Base-by-base conservation (phyloP, 208 protist genomes). In the Trypanosoma melophagium region DNA sequence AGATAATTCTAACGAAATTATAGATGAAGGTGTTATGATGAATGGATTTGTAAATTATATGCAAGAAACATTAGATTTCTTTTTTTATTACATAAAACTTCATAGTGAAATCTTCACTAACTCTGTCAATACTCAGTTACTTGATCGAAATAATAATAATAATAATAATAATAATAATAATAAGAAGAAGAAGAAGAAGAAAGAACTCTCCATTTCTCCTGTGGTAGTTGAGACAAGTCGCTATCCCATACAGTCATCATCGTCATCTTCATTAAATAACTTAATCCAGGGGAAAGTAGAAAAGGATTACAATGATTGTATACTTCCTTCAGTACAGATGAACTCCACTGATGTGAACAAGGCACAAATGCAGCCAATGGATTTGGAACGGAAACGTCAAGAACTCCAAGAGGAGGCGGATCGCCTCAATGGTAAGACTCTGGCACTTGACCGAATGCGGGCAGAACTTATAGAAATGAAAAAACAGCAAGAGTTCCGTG, bases 341-440 rank as follows among this genome's bases (percentile, higher is more conserved):
- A 53, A 25, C 0, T 41, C 9, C 40, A 22, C 44, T 19, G 44
- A 49, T 17, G 10, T 54, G 44, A 13, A 54, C 28, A 25, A 51
- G 0, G 10, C 50, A 51, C 40, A 50, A 17, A 22, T 21, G 10
- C 21, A n/a, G 16, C 44, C 24, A 8, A 16, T 14, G 12, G 60
- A 17, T 13, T 25, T 65, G 60, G 60, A 56, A 16, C 24, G 22
- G 44, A 47, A 65, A 45, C 60, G 60, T 45, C 60, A 56, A 21
- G 0, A 21, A 24, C 25, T 56, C 10, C 25, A 38, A 22, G 35
- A 56, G n/a, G 60, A 65, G 21, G 35, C 14, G 8, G 8, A 24
- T 2, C 49, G 47, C 17, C 28, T 65, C 0, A 19, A 56, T 5
- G 47, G 35, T 24, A 45, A 47, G 24, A 35, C 28, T 56, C 24